Evolutionary conservation across 768 basidiomycete species (phyloP).

Genomic region (Fomitopsis serialis): DNA sequence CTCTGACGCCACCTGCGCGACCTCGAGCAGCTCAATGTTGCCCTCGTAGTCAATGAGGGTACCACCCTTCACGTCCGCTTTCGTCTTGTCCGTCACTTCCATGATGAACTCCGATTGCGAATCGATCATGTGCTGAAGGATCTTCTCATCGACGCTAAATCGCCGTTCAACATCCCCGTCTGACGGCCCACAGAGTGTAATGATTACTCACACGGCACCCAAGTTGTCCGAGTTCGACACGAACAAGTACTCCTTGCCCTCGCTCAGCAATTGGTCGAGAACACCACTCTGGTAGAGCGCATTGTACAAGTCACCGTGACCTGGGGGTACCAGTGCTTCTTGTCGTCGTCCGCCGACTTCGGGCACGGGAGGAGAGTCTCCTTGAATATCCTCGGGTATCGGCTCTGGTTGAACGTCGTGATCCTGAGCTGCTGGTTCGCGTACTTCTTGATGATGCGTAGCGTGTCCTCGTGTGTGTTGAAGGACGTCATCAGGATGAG

Average conservation of each 20-base stretch:
- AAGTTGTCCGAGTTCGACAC: conserved; percentile 77
- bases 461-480: conserved; percentile 76
- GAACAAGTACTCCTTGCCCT: conserved; percentile 76
- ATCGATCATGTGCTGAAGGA: conserved; percentile 62
- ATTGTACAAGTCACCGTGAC: conserved; percentile 73
- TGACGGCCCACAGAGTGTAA: neutral
- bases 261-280: conserved; percentile 62
- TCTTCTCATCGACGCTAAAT: conserved; percentile 59
- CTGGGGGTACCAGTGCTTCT: conserved; percentile 76
- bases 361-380: conserved; percentile 64
- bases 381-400: conserved; percentile 69
- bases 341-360: conserved; percentile 50
- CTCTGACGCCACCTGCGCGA: conserved; percentile 69
- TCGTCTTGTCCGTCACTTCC: conserved; percentile 82
- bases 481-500: conserved; percentile 82
- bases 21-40: conserved; percentile 62
- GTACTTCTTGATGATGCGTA: conserved; percentile 77
- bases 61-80: conserved; percentile 74
- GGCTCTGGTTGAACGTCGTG: conserved; percentile 66
- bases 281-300: conserved; percentile 67
- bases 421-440: conserved; percentile 74
- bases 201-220: conserved; percentile 48
- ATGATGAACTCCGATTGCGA: conserved; percentile 62
- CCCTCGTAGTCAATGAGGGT: conserved; percentile 70
- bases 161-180: neutral